Evolutionary conservation across 2,329 filamentous ascomycete species (phyloP).

Genomic region (Chrysoporthe cubensis): DNA sequence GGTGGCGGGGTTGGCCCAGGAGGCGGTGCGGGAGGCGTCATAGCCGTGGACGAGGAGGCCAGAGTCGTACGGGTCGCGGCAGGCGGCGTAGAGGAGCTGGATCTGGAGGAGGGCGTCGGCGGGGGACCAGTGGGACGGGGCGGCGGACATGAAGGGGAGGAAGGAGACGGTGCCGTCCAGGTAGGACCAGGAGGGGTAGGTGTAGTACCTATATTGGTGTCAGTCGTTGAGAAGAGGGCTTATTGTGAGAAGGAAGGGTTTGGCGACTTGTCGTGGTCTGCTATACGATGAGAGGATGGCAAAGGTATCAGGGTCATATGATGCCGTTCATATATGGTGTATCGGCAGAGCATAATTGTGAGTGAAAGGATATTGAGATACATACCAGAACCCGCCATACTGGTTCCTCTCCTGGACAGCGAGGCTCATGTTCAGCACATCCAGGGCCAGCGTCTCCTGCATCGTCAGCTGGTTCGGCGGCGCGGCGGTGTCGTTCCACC

Average conservation of each 20-base stretch:
- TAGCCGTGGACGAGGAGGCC: constrained; percentile 59
- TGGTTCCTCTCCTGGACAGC: constrained; percentile 25
- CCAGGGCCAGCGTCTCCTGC: constrained; percentile 13
- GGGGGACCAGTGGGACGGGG: constrained; percentile 47
- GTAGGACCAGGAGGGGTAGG: constrained; percentile 30
- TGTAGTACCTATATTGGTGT: constrained; percentile 22
- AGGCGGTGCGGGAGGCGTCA: constrained; percentile 50
- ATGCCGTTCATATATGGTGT: too few species aligned
- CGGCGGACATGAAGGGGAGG: constrained; percentile 51
- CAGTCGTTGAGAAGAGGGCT: neutral
- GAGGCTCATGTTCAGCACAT: constrained; percentile 24
- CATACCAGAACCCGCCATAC: constrained; percentile 26
- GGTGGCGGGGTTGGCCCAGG: constrained; percentile 55
- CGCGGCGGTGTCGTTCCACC: neutral
- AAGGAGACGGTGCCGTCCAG: constrained; percentile 30
- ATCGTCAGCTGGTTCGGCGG: neutral
- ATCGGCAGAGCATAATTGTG: neutral
- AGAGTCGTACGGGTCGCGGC: constrained; percentile 40
- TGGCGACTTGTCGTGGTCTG: too few species aligned
- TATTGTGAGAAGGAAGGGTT: too few species aligned
- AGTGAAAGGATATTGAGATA: neutral
- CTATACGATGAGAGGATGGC: too few species aligned
- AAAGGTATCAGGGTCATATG: too few species aligned
- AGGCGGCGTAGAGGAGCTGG: constrained; percentile 49
- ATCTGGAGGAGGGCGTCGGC: constrained; percentile 51